Percentiles rank a stretch among this genome's conserved stretches.
Conservation (phyloP, 768 basidiomycete genomes). For the Gymnopilus junonius region DNA sequence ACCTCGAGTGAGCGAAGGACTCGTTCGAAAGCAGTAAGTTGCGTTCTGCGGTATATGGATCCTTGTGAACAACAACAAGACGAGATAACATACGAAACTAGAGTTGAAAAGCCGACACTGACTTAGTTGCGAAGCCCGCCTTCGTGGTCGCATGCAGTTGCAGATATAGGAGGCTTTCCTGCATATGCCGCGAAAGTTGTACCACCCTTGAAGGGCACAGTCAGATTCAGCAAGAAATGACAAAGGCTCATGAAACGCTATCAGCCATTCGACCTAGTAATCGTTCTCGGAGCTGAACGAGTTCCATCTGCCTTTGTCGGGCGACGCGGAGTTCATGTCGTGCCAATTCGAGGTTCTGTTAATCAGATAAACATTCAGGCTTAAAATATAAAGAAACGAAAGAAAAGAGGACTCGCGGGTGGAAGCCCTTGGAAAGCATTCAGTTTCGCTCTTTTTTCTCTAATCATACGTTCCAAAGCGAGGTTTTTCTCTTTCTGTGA, state of each 20-base stretch:
- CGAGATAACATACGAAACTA: not conserved
- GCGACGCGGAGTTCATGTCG: conserved; percentile 44
- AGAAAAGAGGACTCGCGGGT: conserved; percentile 36
- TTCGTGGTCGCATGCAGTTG: not conserved
- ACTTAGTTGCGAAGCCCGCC: not conserved
- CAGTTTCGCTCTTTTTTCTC: conserved; percentile 46
- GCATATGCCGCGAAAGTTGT: not conserved
- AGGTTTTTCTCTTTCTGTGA: conserved; percentile 43
- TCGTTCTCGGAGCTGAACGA: conserved; percentile 52
- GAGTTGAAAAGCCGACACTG: too few species aligned
- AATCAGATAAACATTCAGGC: not conserved
- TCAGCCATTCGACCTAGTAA: conserved; percentile 50
- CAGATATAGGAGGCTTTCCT: not conserved
- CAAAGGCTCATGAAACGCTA: conserved; percentile 30
- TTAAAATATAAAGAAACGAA: not conserved
- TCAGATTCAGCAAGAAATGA: not conserved
- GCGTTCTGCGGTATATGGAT: not conserved
- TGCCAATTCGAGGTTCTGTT: conserved; percentile 51
- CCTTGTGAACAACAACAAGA: not conserved
- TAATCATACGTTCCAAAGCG: conserved; percentile 40
- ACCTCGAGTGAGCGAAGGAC: too few species aligned
- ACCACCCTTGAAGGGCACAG: too few species aligned
- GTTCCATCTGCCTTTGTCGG: conserved; percentile 46
- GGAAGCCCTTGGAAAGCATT: conserved; percentile 54
- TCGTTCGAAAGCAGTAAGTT: too few species aligned